Conservation (phyloP, 164 flowering plant genomes). For the Vitis rotundifolia region DNA sequence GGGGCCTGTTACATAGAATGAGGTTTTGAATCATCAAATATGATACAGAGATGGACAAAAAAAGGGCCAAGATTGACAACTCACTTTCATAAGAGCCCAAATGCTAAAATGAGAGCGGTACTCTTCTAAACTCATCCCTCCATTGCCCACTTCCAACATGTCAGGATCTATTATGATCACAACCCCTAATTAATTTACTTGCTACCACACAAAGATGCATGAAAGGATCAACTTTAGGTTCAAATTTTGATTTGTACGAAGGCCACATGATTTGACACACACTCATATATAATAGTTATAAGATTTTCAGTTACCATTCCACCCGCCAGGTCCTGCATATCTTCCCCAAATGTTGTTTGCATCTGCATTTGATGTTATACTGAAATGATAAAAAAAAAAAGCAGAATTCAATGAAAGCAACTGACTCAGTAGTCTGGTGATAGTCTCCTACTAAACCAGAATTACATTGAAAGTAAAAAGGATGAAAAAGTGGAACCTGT, state of each 20-base stretch:
- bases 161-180: conserved; percentile 42
- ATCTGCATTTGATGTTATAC: conserved; percentile 50
- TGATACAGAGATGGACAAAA: background rate
- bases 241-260: background rate
- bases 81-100: conserved; percentile 53
- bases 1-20: conserved; percentile 38
- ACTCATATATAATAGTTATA: background rate
- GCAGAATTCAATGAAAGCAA: background rate
- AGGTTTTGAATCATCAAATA: background rate
- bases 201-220: background rate
- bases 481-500: conserved; percentile 27
- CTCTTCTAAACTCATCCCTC: conserved; percentile 50
- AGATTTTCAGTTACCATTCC: conserved; percentile 47
- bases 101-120: conserved; percentile 57
- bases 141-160: conserved; percentile 65
- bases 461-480: background rate
- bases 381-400: conserved; percentile 17
- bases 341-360: conserved; percentile 44
- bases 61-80: background rate
- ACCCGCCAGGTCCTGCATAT: conserved; percentile 54
- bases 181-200: background rate
- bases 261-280: background rate
- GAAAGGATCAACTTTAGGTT: background rate
- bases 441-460: background rate
- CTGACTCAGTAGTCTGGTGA: too few species aligned